Evolutionary conservation across 768 basidiomycete species (phyloP), one percentile per base, ranked within the genome.

Genomic region (Tephrocybe sp.): DNA sequence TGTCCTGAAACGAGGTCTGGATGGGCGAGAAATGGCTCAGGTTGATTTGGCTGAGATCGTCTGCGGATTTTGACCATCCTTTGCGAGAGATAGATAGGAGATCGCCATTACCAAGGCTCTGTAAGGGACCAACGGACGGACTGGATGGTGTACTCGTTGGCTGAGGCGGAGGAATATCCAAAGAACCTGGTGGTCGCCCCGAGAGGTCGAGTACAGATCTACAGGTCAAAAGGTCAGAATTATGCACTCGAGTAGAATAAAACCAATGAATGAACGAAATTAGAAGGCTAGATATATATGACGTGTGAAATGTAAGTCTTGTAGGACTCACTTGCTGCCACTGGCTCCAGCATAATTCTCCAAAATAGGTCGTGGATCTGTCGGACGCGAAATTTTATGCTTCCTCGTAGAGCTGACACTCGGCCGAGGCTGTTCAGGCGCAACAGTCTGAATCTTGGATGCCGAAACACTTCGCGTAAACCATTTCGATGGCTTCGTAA

Each of bases 311-410:
- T 13, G 45, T 58, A n/a, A n/a, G n/a, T n/a, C n/a, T 19, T 3
- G 12, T 19, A 34, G 16, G 4, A 49, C 83, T 69, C 67, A 85
- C 87, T 75, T 76, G 55, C 77, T 75, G 50, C 74, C 70, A 45
- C n/a, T 29, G 1, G 69, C 62, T 31, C 64, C 73, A 23, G 70
- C 68, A 56, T 80, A 79, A 1, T 68, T 70, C 55, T 86, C 82
- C 55, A 86, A 65, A 46, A 91, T 85, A 2, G 88, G 90, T 18
- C 89, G 71, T 8, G 88, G 89, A 58, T 91, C 90, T 4, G 88
- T 89, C 1, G 89, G 89, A 39, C 84, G 82, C 25, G 90, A 91
- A 30, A 91, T 92, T 74, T 89, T 91, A 45, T 81, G 86, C 54
- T 86, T 88, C 52, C 86, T 62, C 6, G 63, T 65, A 23, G 68